Conservation (phyloP, 2,329 filamentous ascomycete genomes). For the Plectosphaerella cucumerina region DNA sequence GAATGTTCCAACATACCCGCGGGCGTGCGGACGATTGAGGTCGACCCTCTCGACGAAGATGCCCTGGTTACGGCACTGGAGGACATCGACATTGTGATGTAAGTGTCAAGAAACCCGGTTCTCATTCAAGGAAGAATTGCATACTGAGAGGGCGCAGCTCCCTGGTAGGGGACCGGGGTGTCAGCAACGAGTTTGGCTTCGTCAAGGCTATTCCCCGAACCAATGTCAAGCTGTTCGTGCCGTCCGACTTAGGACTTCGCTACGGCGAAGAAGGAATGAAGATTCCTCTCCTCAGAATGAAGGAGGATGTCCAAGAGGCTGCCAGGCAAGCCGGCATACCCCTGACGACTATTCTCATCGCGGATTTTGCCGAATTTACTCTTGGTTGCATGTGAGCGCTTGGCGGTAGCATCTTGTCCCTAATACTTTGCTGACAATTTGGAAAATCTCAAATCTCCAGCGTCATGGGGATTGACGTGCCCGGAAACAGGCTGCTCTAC, state of each 20-base stretch:
- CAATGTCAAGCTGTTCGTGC: slow-evolving; percentile 21
- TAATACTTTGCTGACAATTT: too few species aligned
- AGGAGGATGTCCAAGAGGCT: slow-evolving; percentile 17
- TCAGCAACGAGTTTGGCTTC: slow-evolving; percentile 17
- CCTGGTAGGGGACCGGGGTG: slow-evolving; percentile 15
- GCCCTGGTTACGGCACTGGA: slow-evolving; percentile 1
- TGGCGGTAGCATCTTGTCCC: too few species aligned
- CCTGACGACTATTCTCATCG: slow-evolving; percentile 14
- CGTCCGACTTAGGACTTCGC: slow-evolving; percentile 19
- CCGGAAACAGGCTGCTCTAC: neutral
- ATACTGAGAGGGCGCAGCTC: slow-evolving; percentile 5
- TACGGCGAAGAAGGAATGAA: slow-evolving; percentile 17
- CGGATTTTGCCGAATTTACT: slow-evolving; percentile 20
- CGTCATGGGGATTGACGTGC: neutral
- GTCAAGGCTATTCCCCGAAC: slow-evolving; percentile 20
- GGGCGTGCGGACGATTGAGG: neutral
- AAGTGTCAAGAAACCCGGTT: slow-evolving; percentile 1
- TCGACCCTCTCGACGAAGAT: slow-evolving; percentile 5
- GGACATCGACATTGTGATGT: slow-evolving; percentile 9
- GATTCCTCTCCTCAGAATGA: slow-evolving; percentile 17
- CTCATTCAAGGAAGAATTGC: slow-evolving; percentile 12
- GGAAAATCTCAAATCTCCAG: too few species aligned
- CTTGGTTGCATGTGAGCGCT: slow-evolving; percentile 10
- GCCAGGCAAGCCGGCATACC: slow-evolving; percentile 18
- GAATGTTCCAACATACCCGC: slow-evolving; percentile 17